phyloP scores from a whole-genome alignment of 352 stramenopile genomes.

The Blastocystis sp. region DNA sequence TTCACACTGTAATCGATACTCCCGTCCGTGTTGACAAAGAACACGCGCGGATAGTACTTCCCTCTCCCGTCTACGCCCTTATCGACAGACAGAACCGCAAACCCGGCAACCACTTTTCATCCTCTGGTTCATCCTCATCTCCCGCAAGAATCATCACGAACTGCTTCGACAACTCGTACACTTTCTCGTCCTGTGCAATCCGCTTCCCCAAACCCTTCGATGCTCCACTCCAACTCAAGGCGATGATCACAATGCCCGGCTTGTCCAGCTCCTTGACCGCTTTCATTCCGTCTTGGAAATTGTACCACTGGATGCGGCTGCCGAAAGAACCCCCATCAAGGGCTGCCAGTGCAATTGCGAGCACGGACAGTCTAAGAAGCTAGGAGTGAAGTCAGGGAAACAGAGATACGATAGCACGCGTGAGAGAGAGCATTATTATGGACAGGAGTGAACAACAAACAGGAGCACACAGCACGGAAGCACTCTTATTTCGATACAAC shows the following conservation, averaged over 20 bases:
- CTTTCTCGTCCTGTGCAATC: slow-evolving; percentile 56
- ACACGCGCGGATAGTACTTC: slow-evolving; percentile 72
- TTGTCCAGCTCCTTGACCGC: slow-evolving; percentile 33
- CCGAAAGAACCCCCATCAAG: slow-evolving; percentile 58
- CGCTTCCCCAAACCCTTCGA: slow-evolving; percentile 52
- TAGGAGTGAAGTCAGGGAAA: not conserved
- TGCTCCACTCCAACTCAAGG: slow-evolving; percentile 57
- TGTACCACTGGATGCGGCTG: slow-evolving; percentile 17
- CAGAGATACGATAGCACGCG: not conserved
- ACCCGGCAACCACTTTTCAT: slow-evolving; percentile 72
- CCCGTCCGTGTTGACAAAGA: slow-evolving; percentile 67
- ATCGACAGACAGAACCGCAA: not conserved
- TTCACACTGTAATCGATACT: slow-evolving; percentile 70
- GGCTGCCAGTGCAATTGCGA: not conserved
- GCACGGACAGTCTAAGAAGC: slow-evolving; percentile 2
- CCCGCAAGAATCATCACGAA: slow-evolving; percentile 71
- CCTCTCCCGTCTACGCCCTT: slow-evolving; percentile 43
- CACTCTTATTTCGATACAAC: slow-evolving; percentile 4
- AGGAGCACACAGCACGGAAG: not conserved
- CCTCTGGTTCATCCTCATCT: slow-evolving; percentile 74
- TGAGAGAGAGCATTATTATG: slow-evolving; percentile 48
- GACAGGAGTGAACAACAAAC: not conserved
- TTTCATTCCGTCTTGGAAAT: slow-evolving; percentile 49
- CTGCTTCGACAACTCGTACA: slow-evolving; percentile 60
- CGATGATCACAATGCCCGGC: slow-evolving; percentile 59